Evolutionary conservation across 129 eudicot species (phyloP).

Genomic region (Flaveria ramosissima): DNA sequence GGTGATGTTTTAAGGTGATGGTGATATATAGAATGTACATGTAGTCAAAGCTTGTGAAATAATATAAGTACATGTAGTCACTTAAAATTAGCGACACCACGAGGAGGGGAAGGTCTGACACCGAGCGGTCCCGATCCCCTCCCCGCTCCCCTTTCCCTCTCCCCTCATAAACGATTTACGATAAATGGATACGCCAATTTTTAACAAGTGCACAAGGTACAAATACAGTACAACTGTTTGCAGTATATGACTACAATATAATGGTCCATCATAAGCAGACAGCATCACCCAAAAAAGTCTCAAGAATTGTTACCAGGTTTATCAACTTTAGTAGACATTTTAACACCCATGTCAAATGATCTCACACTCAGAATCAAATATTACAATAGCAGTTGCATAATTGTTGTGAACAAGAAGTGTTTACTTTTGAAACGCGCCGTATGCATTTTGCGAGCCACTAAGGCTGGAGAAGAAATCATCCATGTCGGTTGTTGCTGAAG

Average conservation of each 20-base stretch:
- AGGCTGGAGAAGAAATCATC: slow-evolving; percentile 69
- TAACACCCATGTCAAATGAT: slow-evolving; percentile 13
- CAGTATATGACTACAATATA: background rate
- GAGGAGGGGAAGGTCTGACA: too few relatives aligned
- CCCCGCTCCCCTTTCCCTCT: too few relatives aligned
- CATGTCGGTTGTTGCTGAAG: slow-evolving; percentile 40
- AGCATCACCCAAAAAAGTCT: slow-evolving; percentile 1
- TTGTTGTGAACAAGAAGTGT: background rate
- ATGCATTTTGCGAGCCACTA: slow-evolving; percentile 58
- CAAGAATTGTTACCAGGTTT: slow-evolving; percentile 3
- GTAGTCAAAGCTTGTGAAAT: too few relatives aligned
- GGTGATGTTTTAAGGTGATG: too few relatives aligned
- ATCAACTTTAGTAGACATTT: slow-evolving; percentile 15
- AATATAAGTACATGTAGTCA: too few relatives aligned
- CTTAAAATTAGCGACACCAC: too few relatives aligned
- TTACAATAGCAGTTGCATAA: slow-evolving; percentile 3
- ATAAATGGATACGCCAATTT: background rate
- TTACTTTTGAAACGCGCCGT: slow-evolving; percentile 74
- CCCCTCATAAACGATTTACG: background rate
- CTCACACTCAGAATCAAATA: slow-evolving; percentile 29
- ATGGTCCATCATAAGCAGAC: background rate
- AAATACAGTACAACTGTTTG: background rate
- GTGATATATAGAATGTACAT: too few relatives aligned
- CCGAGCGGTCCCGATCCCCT: too few relatives aligned
- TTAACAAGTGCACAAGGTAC: background rate